A percentile compares a stretch with the other conserved stretches of the same genome.
Conservation (phyloP, 306 rosid genomes). For the Malus sylvestris region DNA sequence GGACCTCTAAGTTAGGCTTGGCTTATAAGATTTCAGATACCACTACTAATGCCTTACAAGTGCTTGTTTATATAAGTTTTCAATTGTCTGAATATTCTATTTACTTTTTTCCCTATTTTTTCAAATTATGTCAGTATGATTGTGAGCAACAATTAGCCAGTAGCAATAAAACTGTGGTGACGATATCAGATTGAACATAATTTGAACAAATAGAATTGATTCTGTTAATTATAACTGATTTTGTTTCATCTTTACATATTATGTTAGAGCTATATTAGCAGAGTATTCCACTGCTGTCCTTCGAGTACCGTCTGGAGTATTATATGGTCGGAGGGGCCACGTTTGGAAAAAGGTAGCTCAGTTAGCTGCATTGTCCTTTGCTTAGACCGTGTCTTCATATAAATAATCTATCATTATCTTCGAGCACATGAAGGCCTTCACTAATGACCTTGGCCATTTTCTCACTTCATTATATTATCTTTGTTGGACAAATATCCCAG, state of each 20-base stretch:
- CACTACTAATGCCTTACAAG: background rate
- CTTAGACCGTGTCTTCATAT: background rate
- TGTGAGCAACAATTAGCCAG: slow-evolving; percentile 3
- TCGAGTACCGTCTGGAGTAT: slow-evolving; percentile 84
- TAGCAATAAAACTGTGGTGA: background rate
- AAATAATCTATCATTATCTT: background rate
- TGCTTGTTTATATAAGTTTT: slow-evolving; percentile 5
- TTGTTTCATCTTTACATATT: slow-evolving; percentile 14
- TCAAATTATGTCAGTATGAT: background rate
- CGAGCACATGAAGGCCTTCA: background rate
- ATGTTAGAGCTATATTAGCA: slow-evolving; percentile 76
- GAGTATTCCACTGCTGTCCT: slow-evolving; percentile 99
- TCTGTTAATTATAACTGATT: background rate
- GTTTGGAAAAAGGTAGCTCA: slow-evolving; percentile 80
- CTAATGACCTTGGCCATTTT: background rate
- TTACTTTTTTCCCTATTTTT: background rate
- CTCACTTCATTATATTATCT: background rate
- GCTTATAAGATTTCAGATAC: slow-evolving; percentile 1
- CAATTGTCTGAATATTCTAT: background rate
- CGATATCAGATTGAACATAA: background rate
- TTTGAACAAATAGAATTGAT: slow-evolving; percentile 5
- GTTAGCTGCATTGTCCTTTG: slow-evolving; percentile 8
- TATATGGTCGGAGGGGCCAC: slow-evolving; percentile 73
- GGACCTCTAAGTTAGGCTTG: slow-evolving; percentile 87
- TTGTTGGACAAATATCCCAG: background rate